A percentile compares a stretch with the other conserved stretches of the same genome.
Conservation (phyloP, 1,284 basidiomycete species). For the Fomitopsis betulina region DNA sequence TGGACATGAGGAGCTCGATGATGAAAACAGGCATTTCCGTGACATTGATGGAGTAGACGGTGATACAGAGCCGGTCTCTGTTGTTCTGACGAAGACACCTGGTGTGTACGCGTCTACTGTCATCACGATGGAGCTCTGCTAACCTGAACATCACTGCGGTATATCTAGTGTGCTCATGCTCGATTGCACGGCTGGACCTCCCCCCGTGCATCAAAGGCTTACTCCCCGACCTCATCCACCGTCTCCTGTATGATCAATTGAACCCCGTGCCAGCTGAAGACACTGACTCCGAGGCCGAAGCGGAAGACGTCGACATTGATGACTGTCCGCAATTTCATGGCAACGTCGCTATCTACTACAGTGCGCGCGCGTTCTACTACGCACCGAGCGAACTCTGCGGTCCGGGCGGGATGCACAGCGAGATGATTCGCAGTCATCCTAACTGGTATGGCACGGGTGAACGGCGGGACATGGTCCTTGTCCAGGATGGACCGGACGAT, state of each 20-base stretch:
- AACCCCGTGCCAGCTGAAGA: not conserved
- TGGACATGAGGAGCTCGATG: too few species aligned
- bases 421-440: not conserved
- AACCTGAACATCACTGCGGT: not conserved
- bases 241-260: conserved; percentile 9
- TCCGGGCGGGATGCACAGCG: conserved; percentile 12
- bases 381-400: conserved; percentile 22
- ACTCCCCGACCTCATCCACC: conserved; percentile 5
- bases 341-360: conserved; percentile 2
- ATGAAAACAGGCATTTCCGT: not conserved
- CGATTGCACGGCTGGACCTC: not conserved
- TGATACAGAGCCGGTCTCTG: not conserved
- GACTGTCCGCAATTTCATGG: conserved; percentile 1
- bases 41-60: not conserved
- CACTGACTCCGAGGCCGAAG: not conserved
- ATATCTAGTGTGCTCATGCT: not conserved
- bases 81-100: not conserved
- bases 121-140: not conserved
- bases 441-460: not conserved
- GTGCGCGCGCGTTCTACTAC: conserved; percentile 9
- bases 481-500: not conserved
- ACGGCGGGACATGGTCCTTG: not conserved
- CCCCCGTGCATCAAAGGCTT: not conserved
- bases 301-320: not conserved
- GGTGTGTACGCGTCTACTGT: not conserved